Evolutionary conservation across 495 filamentous ascomycete genomes (phyloP), one percentile per base, ranked within the genome.

Genomic region (Articulospora tetracladia): DNA sequence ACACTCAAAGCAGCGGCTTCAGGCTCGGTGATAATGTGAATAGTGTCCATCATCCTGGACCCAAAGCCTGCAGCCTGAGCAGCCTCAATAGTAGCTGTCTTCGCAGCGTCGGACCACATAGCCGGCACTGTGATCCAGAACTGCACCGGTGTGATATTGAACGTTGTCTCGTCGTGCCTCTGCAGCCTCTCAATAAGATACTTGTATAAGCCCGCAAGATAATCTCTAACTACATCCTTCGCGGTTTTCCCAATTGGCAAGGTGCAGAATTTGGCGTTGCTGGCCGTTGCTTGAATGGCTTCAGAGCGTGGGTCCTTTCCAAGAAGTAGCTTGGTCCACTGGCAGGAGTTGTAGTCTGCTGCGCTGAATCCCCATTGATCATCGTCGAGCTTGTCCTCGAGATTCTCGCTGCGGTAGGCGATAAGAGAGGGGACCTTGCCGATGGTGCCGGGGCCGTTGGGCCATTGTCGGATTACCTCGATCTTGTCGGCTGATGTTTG

Each of bases 81-180:
- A 1, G 68, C 70, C 23, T 55, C 20, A 13, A 23, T 34, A 2
- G 66, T 73, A 4, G 53, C 57, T 10, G 46, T 47, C 44, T 73
- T 62, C 7, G 70, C 70, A 4, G 55, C 41, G 46, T 73, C 68
- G 8, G 58, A 58, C 70, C 68, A 73, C 7, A 67, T 69, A 7
- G 70, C 70, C 8, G 68, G 70, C 0, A 70, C 63, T 6, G 70
- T 70, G 22, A 73, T 54, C 57, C 71, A 63, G 58, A 68, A 72
- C 20, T 72, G 60, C 22, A 72, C 62, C 0, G 67, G 60, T 4
- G 67, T 65, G 1, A 65, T 55, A 2, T 65, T 70, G 19, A 54
- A 34, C 8, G 59, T 28, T 12, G 67, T 30, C 1, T 60, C 58
- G 49, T 27, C 28, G 15, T 58, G 23, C 13, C 55, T 44, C 25